Evolutionary conservation across 108 stramenopile genomes (phyloP).

Genomic region (Mediolabrus comicus): DNA sequence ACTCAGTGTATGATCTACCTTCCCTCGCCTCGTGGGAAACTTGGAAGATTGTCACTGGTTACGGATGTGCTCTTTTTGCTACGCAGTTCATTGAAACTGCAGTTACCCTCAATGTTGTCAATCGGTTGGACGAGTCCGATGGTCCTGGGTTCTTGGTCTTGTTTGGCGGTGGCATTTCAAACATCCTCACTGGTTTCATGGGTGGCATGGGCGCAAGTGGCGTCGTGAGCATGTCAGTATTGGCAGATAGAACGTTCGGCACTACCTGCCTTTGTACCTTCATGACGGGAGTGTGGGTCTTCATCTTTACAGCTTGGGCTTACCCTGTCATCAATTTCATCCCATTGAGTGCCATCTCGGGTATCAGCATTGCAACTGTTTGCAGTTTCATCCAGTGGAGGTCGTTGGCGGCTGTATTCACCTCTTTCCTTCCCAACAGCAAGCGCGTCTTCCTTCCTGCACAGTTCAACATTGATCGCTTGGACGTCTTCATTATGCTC

Average conservation of each 20-base stretch:
- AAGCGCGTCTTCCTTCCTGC: slow-evolving; percentile 33
- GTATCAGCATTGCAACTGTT: slow-evolving; percentile 29
- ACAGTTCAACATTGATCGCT: slow-evolving; percentile 34
- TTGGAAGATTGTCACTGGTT: slow-evolving; percentile 39
- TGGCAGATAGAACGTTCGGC: slow-evolving; percentile 44
- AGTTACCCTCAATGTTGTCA: slow-evolving; percentile 41
- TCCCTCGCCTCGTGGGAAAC: slow-evolving; percentile 34
- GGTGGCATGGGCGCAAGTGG: slow-evolving; percentile 50
- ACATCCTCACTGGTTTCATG: slow-evolving; percentile 36
- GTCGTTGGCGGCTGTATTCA: slow-evolving; percentile 32
- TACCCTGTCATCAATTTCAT: slow-evolving; percentile 45
- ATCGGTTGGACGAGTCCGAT: slow-evolving; percentile 39
- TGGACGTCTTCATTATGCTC: slow-evolving; percentile 18
- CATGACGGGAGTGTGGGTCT: slow-evolving; percentile 21
- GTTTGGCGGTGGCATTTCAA: slow-evolving; percentile 39
- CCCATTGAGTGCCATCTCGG: slow-evolving; percentile 41
- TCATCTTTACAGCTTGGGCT: slow-evolving; percentile 33
- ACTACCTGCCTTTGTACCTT: slow-evolving; percentile 46
- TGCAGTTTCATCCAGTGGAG: slow-evolving; percentile 49
- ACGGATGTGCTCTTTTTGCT: slow-evolving; percentile 39
- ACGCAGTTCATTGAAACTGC: slow-evolving; percentile 43
- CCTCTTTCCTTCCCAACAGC: slow-evolving; percentile 26
- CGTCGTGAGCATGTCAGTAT: slow-evolving; percentile 31
- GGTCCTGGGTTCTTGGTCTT: slow-evolving; percentile 38
- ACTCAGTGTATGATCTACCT: slow-evolving; percentile 21